Conservation (phyloP, 139 green algal species). For the Closterium sp. region DNA sequence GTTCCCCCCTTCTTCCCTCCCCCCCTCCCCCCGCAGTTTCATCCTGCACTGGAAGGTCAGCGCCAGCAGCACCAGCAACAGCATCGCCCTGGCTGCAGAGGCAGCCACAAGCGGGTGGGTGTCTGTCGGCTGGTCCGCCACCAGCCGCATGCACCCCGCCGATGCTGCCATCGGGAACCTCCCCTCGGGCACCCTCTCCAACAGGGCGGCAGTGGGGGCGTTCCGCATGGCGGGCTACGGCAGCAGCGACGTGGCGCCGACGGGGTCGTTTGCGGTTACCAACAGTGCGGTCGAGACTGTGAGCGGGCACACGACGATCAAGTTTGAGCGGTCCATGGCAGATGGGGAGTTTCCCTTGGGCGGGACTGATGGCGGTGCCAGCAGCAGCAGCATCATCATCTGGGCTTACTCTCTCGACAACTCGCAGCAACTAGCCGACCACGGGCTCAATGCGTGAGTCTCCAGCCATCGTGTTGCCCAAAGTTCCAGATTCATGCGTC, state of each 20-base stretch:
- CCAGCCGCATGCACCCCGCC: neutral
- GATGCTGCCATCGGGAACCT: neutral
- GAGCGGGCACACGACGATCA: no score
- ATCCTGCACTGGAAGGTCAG: neutral
- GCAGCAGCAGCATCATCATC: neutral
- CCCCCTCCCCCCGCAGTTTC: neutral
- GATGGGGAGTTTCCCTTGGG: no score
- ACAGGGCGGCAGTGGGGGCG: no score
- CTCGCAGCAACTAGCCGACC: neutral
- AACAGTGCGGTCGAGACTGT: no score
- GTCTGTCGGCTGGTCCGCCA: neutral
- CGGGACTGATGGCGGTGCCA: no score
- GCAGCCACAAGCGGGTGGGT: neutral
- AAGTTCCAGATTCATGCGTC: no score
- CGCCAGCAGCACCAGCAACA: neutral
- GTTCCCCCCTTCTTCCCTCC: no score
- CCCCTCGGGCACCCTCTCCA: no score
- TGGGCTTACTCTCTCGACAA: neutral
- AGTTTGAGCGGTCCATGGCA: no score
- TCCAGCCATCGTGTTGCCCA: neutral
- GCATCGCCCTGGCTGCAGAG: neutral
- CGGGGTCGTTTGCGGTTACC: no score
- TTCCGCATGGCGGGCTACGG: no score
- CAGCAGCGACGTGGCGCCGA: no score
- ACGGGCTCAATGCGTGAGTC: neutral